Evolutionary conservation across 352 stramenopile genomes (phyloP).

Genomic region (Pythium aristosporum): DNA sequence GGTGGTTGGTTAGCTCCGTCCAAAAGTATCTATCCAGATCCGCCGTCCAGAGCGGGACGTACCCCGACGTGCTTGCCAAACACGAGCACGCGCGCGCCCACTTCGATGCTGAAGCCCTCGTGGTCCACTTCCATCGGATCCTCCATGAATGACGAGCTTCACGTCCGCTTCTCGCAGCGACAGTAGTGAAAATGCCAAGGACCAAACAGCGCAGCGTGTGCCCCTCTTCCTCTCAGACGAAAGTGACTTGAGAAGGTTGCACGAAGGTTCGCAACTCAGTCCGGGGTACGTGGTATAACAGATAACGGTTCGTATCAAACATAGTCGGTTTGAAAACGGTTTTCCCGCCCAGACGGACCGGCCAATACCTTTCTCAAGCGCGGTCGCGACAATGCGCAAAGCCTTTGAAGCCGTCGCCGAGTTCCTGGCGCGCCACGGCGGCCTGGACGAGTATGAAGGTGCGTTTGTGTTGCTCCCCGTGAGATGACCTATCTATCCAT

Average conservation of each 20-base stretch:
- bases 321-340: constrained; percentile 5
- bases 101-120: constrained; percentile 33
- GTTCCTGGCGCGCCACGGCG: constrained; percentile 32
- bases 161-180: constrained; percentile 8
- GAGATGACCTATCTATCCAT: not conserved
- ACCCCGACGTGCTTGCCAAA: constrained; percentile 81
- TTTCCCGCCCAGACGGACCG: not conserved
- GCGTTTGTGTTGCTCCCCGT: not conserved
- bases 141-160: constrained; percentile 12
- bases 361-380: not conserved
- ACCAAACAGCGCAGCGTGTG: constrained; percentile 3
- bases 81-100: constrained; percentile 62
- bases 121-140: constrained; percentile 35
- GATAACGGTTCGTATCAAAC: not conserved
- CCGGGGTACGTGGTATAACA: not conserved
- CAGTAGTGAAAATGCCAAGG: not conserved
- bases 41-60: constrained; percentile 17
- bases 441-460: constrained; percentile 35
- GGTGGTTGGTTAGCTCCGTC: not conserved
- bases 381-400: constrained; percentile 20
- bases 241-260: constrained; percentile 23
- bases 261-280: constrained; percentile 30
- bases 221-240: constrained; percentile 8
- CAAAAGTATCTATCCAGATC: constrained; percentile 12
- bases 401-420: constrained; percentile 31